Conservation (phyloP, 371 early-diverging fungal genomes). For the Parasitella parasitica region DNA sequence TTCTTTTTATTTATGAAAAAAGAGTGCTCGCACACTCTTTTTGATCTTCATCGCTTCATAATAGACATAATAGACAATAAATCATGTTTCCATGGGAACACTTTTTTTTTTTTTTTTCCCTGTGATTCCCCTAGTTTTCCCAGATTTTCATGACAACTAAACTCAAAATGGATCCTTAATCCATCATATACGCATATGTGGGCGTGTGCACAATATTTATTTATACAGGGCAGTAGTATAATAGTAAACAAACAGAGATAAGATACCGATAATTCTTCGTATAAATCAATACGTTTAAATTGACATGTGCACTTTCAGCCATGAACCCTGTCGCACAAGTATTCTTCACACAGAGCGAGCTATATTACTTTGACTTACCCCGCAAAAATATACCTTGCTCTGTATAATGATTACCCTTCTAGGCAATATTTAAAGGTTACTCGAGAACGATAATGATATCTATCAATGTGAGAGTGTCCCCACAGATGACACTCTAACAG, state of each 20-base stretch:
- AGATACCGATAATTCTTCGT: not conserved
- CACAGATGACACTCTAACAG: too few relatives aligned
- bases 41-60: not conserved
- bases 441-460: not conserved
- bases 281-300: not conserved
- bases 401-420: not conserved
- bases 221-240: not conserved
- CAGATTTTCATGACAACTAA: constrained; percentile 38
- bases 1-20: not conserved
- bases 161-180: too few relatives aligned
- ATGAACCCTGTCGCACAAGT: not conserved
- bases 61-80: not conserved
- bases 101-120: constrained; percentile 41
- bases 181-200: too few relatives aligned
- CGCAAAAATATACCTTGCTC: not conserved
- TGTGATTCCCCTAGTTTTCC: constrained; percentile 79
- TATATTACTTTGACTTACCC: not conserved
- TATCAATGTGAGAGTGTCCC: constrained; percentile 1
- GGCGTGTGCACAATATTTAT: not conserved
- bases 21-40: not conserved
- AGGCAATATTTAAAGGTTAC: not conserved
- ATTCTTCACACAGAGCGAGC: not conserved
- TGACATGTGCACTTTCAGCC: not conserved
- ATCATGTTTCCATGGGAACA: not conserved
- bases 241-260: not conserved